Evolutionary conservation across 2,329 filamentous ascomycete genomes (phyloP).

Genomic region (Trichophaea hybrida): DNA sequence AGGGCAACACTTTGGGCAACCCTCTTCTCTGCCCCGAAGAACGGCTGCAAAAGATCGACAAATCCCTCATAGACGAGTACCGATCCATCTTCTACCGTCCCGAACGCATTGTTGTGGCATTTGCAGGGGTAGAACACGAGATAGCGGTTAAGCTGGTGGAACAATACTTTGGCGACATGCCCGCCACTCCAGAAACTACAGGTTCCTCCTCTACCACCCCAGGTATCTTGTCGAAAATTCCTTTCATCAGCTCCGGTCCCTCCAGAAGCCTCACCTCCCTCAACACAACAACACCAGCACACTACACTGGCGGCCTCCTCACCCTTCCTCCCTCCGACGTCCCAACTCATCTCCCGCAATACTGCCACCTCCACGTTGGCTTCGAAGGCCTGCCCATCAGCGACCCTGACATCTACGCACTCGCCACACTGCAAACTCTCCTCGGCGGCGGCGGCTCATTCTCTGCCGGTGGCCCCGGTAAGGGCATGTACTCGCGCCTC

Average conservation of each 20-base stretch:
- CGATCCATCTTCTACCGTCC: conserved; percentile 72
- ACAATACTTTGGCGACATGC: conserved; percentile 86
- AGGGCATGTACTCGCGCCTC: conserved; percentile 96
- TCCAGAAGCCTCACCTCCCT: conserved; percentile 47
- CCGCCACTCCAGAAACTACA: conserved; percentile 39
- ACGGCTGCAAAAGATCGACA: conserved; percentile 59
- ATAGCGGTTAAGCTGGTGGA: conserved; percentile 67
- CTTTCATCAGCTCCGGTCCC: conserved; percentile 80
- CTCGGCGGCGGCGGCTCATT: conserved; percentile 94
- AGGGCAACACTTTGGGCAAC: conserved; percentile 90
- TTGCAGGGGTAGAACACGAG: conserved; percentile 74
- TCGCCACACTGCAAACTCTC: conserved; percentile 87
- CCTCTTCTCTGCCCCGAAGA: conserved; percentile 83
- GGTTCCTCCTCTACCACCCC: conserved; percentile 36
- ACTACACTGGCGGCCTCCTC: conserved; percentile 80
- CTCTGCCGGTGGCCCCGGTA: conserved; percentile 87
- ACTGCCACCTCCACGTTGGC: conserved; percentile 87
- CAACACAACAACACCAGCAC: conserved; percentile 37
- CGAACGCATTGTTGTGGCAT: conserved; percentile 84
- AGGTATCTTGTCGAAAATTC: conserved; percentile 64
- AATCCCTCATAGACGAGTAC: conserved; percentile 60
- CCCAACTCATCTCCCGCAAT: conserved; percentile 62
- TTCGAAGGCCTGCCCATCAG: conserved; percentile 89
- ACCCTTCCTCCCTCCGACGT: conserved; percentile 65
- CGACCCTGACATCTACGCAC: conserved; percentile 85